Evolutionary conservation across 2,329 filamentous ascomycete species (phyloP), one percentile per base, ranked within the genome.

Genomic region (Daldinia eschscholtzii): DNA sequence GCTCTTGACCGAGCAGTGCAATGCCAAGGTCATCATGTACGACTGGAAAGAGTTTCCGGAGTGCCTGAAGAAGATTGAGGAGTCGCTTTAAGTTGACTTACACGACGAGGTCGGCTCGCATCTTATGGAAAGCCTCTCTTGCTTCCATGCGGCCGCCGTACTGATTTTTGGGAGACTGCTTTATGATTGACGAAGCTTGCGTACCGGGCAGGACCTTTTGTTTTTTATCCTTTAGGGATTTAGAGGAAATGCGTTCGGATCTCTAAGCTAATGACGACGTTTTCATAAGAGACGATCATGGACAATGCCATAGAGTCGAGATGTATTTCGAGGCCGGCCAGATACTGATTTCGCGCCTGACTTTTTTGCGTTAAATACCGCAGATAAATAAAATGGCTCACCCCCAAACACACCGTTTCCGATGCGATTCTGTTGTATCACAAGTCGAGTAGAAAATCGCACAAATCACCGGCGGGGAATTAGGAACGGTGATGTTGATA

Each of bases 1-100:
- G 68, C 65, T 81, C 39, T 78, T 90, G 70, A 81, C 75, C n/a
- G 83, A 85, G 79, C 72, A 84, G 41, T 87, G 87, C 52, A 77
- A 78, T 0, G 85, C 83, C 71, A 81, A 83, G 68, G 81, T 84
- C 60, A 81, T 89, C 76, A 89, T 83, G 80, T 79, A 81, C 63
- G 77, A 83, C 76, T 83, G 81, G 81, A 80, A 76, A 61, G 80
- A 83, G 44, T 82, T 83, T 72, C 76, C 77, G 37, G 75, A 78
- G 59, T 74, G 72, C 67, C 70, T 81, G 68, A 78, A 78, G 76
- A 77, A 80, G 73, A 77, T 80, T 57, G 79, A 80, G 72, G 78
- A 80, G 72, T 71, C 70, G 55, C 59, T 78, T 73, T 79, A 76
- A 76, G 71, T 74, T 52, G 59, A 56, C 57, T 58, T 57, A 9